Conservation (phyloP, 805 yeast species). For the Candida tibetensis region DNA sequence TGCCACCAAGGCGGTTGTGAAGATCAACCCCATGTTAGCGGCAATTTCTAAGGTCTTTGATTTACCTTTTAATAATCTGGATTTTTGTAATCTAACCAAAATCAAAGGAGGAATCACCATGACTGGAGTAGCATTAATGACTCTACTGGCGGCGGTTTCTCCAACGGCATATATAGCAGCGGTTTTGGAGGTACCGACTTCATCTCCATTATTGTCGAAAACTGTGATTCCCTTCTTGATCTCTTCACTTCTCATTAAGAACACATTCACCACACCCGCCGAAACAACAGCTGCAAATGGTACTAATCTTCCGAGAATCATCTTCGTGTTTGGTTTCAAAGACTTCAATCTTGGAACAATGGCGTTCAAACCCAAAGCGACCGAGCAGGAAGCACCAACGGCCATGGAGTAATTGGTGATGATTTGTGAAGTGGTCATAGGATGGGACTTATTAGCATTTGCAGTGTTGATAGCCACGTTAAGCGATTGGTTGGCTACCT, state of each 20-base stretch:
- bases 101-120: constrained; percentile 95
- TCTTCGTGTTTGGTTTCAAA: constrained; percentile 65
- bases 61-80: constrained; percentile 60
- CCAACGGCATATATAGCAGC: constrained; percentile 95
- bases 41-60: constrained; percentile 61
- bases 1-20: constrained; percentile 79
- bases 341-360: constrained; percentile 80
- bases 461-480: constrained; percentile 97
- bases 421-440: constrained; percentile 75
- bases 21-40: constrained; percentile 82
- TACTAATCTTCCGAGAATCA: constrained; percentile 78
- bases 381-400: constrained; percentile 91
- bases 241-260: constrained; percentile 94
- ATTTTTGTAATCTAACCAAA: constrained; percentile 72
- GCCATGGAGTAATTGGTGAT: constrained; percentile 80
- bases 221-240: constrained; percentile 80
- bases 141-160: constrained; percentile 93
- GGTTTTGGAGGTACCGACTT: constrained; percentile 64
- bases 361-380: constrained; percentile 89
- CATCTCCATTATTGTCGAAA: constrained; percentile 59
- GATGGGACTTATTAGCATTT: constrained; percentile 93
- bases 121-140: constrained; percentile 93
- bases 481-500: constrained; percentile 92
- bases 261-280: constrained; percentile 96
- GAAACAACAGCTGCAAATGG: constrained; percentile 99